phyloP scores from a whole-genome alignment of 352 stramenopile genomes.

The Plasmopara muralis region DNA sequence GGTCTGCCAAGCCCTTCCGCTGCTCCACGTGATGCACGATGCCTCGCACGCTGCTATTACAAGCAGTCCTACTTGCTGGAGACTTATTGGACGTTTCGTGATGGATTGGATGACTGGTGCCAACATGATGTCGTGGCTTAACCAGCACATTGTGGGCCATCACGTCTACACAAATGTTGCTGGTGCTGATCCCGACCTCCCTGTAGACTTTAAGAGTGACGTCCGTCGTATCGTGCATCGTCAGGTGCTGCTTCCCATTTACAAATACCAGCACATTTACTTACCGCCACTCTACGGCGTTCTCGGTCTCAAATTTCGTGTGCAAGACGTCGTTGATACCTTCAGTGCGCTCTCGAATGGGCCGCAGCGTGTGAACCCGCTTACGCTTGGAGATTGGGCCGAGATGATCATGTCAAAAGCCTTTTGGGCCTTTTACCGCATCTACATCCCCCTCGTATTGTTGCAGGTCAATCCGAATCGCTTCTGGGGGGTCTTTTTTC shows the following conservation, averaged over 20 bases:
- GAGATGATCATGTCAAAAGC: conserved; percentile 84
- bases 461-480: conserved; percentile 48
- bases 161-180: conserved; percentile 95
- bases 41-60: conserved; percentile 87
- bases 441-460: conserved; percentile 82
- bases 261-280: conserved; percentile 92
- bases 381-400: conserved; percentile 64
- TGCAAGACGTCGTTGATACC: conserved; percentile 89
- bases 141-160: conserved; percentile 94
- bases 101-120: conserved; percentile 90
- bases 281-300: conserved; percentile 91
- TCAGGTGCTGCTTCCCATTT: conserved; percentile 77
- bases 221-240: conserved; percentile 85
- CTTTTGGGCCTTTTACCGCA: conserved; percentile 87
- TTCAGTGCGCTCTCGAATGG: conserved; percentile 83
- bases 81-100: conserved; percentile 62
- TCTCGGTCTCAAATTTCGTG: conserved; percentile 91
- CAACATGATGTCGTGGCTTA: conserved; percentile 91
- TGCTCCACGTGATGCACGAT: conserved; percentile 92
- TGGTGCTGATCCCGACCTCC: conserved; percentile 90
- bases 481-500: conserved; percentile 77
- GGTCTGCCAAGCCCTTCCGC: conserved; percentile 81
- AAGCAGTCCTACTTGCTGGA: conserved; percentile 67
- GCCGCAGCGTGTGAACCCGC: conserved; percentile 88
- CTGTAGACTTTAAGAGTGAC: conserved; percentile 80